Evolutionary conservation across 176 grass and related monocot species (phyloP).

Genomic region (Miscanthus lutarioriparius): DNA sequence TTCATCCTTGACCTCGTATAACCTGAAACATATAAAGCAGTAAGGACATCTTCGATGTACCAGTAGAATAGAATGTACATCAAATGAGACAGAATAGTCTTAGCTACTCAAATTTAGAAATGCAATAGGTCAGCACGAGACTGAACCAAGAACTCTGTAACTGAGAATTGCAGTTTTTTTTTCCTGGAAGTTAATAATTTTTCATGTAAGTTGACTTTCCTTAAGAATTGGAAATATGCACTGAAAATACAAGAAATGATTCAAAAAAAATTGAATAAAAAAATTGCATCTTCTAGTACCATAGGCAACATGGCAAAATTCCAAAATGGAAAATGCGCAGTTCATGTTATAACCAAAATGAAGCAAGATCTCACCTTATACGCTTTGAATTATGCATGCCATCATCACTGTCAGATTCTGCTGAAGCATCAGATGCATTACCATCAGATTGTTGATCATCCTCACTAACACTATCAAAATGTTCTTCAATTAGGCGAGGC

Average conservation of each 20-base stretch:
- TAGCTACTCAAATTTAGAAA: constrained; percentile 7
- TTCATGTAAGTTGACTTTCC: not conserved
- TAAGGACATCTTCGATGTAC: constrained; percentile 24
- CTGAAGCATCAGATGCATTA: constrained; percentile 57
- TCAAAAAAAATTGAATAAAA: not conserved
- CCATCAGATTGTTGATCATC: constrained; percentile 46
- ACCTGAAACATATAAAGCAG: constrained; percentile 44
- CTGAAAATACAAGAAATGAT: not conserved
- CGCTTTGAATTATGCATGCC: constrained; percentile 55
- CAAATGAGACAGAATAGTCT: not conserved
- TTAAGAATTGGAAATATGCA: not conserved
- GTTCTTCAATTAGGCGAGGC: constrained; percentile 59
- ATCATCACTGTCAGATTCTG: constrained; percentile 44
- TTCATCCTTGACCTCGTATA: constrained; percentile 92
- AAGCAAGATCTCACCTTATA: constrained; percentile 53
- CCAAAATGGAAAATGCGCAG: not conserved
- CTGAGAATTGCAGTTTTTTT: not conserved
- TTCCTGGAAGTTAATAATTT: not conserved
- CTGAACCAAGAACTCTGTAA: not conserved
- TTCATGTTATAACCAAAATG: constrained; percentile 1
- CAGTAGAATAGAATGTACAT: not conserved
- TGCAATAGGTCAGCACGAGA: not conserved
- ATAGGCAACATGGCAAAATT: not conserved
- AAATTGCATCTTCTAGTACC: not conserved
- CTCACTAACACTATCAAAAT: constrained; percentile 77